Evolutionary conservation across 805 yeast genomes (phyloP).

Genomic region (Lipomyces yamadae): DNA sequence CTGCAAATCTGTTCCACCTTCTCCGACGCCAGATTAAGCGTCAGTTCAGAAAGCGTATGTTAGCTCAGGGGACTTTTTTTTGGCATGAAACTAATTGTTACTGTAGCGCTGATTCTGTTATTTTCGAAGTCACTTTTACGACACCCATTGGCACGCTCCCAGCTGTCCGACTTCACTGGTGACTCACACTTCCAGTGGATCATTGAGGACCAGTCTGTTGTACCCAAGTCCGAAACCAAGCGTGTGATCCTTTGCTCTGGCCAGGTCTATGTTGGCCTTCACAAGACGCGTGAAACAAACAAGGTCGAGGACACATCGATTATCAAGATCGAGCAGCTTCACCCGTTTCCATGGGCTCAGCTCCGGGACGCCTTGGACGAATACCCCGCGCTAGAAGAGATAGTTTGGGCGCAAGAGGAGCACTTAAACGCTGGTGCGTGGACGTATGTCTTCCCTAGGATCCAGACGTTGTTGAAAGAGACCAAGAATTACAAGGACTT

Average conservation of each 20-base stretch:
- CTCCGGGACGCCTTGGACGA: conserved; percentile 78
- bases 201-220: conserved; percentile 84
- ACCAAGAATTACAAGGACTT: conserved; percentile 67
- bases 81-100: conserved; percentile 51
- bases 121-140: conserved; percentile 94
- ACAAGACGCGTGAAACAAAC: conserved; percentile 80
- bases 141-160: conserved; percentile 95
- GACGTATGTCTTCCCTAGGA: conserved; percentile 81
- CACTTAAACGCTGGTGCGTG: conserved; percentile 96
- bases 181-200: conserved; percentile 95
- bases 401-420: conserved; percentile 98
- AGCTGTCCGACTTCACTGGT: conserved; percentile 80
- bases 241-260: conserved; percentile 85
- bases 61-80: not conserved
- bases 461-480: conserved; percentile 74
- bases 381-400: conserved; percentile 82
- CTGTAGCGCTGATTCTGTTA: conserved; percentile 66
- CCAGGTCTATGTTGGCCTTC: conserved; percentile 92
- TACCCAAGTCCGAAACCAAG: conserved; percentile 80
- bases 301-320: conserved; percentile 85
- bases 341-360: conserved; percentile 98
- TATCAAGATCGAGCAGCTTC: conserved; percentile 88
- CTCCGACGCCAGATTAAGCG: conserved; percentile 99
- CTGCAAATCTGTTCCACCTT: conserved; percentile 94
- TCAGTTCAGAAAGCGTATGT: conserved; percentile 74